A percentile compares a stretch with the other conserved stretches of the same genome.
Evolutionary conservation across 1,284 basidiomycete species (phyloP).

Genomic region (Golubevia sp.): DNA sequence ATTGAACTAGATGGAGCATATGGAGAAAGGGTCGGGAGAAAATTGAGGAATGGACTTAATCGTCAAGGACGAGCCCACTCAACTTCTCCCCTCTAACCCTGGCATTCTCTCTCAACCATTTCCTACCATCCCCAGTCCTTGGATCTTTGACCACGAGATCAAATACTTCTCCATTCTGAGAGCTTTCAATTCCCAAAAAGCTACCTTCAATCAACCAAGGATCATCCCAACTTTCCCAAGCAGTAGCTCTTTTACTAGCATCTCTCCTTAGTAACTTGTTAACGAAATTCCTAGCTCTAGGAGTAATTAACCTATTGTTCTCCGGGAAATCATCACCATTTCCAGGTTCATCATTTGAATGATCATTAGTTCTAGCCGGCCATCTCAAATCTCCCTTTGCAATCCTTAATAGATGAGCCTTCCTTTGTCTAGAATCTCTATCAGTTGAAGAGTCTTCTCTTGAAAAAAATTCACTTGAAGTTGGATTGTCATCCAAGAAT

Average conservation of each 20-base stretch:
- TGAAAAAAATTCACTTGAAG: not conserved
- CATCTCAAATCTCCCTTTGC: slow-evolving; percentile 58
- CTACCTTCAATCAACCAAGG: slow-evolving; percentile 48
- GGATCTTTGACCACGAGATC: slow-evolving; percentile 35
- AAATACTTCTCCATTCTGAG: slow-evolving; percentile 25
- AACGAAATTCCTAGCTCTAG: slow-evolving; percentile 43
- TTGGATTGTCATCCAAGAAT: slow-evolving; percentile 54
- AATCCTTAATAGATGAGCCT: slow-evolving; percentile 28
- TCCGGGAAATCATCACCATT: slow-evolving; percentile 14
- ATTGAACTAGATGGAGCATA: too few species aligned
- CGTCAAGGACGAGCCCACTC: slow-evolving; percentile 10
- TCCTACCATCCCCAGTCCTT: slow-evolving; percentile 24
- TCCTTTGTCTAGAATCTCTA: slow-evolving; percentile 1
- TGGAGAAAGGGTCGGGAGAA: too few species aligned
- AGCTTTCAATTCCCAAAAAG: slow-evolving; percentile 26
- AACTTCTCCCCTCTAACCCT: slow-evolving; percentile 24
- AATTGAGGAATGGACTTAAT: not conserved
- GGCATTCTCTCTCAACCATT: slow-evolving; percentile 33
- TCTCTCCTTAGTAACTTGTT: slow-evolving; percentile 46
- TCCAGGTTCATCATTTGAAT: slow-evolving; percentile 17
- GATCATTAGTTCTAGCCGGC: slow-evolving; percentile 38
- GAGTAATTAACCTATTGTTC: slow-evolving; percentile 42
- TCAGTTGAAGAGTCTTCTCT: not conserved
- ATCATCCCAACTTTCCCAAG: slow-evolving; percentile 55
- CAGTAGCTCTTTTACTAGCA: slow-evolving; percentile 32